Evolutionary conservation across 306 rosid genomes (phyloP), one percentile per base, ranked within the genome.

Genomic region (Ceratonia siliqua): DNA sequence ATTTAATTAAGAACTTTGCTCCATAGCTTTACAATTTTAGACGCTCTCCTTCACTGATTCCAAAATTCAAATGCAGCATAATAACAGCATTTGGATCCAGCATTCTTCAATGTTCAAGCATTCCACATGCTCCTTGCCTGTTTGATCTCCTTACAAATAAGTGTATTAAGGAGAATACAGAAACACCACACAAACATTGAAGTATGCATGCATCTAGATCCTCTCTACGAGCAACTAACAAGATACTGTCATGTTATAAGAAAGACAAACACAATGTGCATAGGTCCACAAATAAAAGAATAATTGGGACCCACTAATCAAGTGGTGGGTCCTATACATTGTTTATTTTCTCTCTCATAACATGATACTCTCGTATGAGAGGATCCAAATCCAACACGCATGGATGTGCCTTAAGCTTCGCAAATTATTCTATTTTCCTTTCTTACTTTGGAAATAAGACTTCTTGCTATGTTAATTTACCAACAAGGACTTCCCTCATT

Each of bases 21-120:
- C 42, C 18, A 12, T 32, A 65, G 59, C 68, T 63, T 41, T 5
- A 71, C 20, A 55, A 65, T 25, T 21, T 74, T 22, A 36, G 27
- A 75, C 52, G 61, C n/a, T 9, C 56, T 58, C 75, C 79, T 67
- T 73, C 24, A 45, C 50, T 57, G 77, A 62, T 33, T 77, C 68
- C 32, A 57, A 62, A 64, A 63, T 24, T 79, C 59, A 46, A 59
- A 41, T 39, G 64, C 45, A 58, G 72, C 55, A 48, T 24, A 57
- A 54, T n/a, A 70, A 52, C 39, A 46, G 55, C 25, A 52, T 54
- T 12, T 48, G 14, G 38, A 52, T 58, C 68, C 67, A 74, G 65
- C 71, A 54, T 54, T 59, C 48, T 14, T 39, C 46, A 39, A 70
- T 25, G 38, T 63, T 64, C 30, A 62, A 20, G 48, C 32, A 33